Conservation (phyloP, 768 basidiomycete genomes). For the Mycena venus region DNA sequence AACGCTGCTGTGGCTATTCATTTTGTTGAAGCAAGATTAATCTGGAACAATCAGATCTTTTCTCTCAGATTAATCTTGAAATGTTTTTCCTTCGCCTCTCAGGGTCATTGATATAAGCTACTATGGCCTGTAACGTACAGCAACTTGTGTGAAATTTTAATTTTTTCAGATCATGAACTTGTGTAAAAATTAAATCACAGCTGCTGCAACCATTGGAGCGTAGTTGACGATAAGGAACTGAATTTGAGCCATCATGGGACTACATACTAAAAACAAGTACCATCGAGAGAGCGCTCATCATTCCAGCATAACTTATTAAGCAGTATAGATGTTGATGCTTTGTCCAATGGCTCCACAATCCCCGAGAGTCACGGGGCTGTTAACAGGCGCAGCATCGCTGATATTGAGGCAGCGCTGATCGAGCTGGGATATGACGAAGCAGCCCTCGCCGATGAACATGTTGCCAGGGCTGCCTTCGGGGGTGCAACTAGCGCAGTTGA, state of each 20-base stretch:
- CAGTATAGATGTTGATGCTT: conserved; percentile 6
- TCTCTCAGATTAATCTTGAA: not conserved
- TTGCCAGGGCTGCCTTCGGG: not conserved
- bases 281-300: no score
- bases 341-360: not conserved
- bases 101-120: not conserved
- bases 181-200: no score
- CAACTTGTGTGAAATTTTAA: no score
- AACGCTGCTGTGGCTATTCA: no score
- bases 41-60: no score
- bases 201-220: no score
- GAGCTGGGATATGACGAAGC: not conserved
- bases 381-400: conserved; percentile 7
- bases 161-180: no score
- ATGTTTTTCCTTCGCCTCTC: not conserved
- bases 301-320: no score
- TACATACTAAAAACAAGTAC: no score
- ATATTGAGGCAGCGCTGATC: conserved; percentile 6
- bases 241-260: no score
- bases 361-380: conserved; percentile 12
- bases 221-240: no score
- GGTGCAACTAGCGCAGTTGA: not conserved
- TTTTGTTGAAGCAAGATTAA: no score
- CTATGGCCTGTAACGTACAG: not conserved
- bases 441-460: conserved; percentile 5